Base-by-base conservation (phyloP, 495 filamentous ascomycete genomes). In the Xylaria venustula region DNA sequence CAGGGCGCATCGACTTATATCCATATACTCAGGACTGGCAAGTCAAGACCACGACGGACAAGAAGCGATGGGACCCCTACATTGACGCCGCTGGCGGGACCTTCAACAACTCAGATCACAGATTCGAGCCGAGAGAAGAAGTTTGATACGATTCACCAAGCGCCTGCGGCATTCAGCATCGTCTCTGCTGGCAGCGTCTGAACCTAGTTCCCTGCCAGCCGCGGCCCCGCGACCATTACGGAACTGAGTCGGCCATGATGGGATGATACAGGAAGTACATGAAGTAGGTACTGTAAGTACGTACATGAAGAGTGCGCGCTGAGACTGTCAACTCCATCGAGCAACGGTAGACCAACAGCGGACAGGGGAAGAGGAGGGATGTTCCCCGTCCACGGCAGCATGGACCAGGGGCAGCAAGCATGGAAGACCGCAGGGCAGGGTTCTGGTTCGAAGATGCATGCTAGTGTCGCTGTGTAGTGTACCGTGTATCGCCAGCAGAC, bases 391-490 rank as follows among this genome's bases (percentile, higher is more conserved):
- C 32, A 40, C 15, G 30, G 53, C 17, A 44, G 53, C 53, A 55
- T 17, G 23, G 53, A 32, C 19, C 53, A 55, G 53, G 40, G 53
- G 40, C 37, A 45, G 42, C 5, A 40, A 22, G 42, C 42, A 19
- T 19, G 42, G 42, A 32, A 37, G 45, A 44, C 53, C n/a, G 40
- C 40, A 30, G 19, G 40, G 23, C 37, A 55, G 53, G 53, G 53
- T 19, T 7, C 8, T 55, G 53, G 45, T 55, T 55, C 53, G 53
- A 55, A 55, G 44, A 55, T 55, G 53, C 53, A 45, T 45, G 53
- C 53, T 30, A 44, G 17, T 40, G 49, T 8, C 23, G 37, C 19
- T 9, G 26, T n/a, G n/a, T n/a, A n/a, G n/a, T n/a, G n/a, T 34
- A 11, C 30, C 30, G 30, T 40, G 50, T 54, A 20, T 7, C 12